Base-by-base conservation (phyloP, 768 basidiomycete species). In the Pleurotus ostreatus region DNA sequence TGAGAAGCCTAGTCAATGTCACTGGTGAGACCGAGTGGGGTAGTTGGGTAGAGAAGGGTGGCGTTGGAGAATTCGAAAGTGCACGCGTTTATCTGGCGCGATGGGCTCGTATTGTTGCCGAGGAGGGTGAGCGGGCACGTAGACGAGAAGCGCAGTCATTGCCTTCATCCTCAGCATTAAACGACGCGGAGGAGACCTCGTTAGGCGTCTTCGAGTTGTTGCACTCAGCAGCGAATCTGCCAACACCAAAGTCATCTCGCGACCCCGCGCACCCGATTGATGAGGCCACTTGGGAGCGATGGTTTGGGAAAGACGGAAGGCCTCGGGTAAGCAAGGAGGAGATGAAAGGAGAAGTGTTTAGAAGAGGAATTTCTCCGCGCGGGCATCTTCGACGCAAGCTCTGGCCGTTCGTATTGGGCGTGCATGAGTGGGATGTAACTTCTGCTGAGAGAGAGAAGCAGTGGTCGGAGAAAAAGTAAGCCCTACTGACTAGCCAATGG, bases 21-120 rank as follows among this genome's bases (percentile, higher is more conserved):
- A 87, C 86, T 51, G 94, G 94, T 15, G 95, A 96, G 67, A 85
- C 86, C 73, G 90, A 96, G 63, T 96, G 94, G 88, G 86, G 90
- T 3, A 91, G 90, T 61, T 93, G 92, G 92, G 90, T 92, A 0
- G 92, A 94, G 69, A 90, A 90, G 66, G 88, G 92, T 34, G 90
- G 94, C 0, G 91, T 97, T 2, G 94, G 93, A 5, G 94, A 97
- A 68, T 98, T 96, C 68, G 97, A 98, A 71, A 91, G 91, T 58
- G 97, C 97, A 0, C 79, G 95, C 4, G 92, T 98, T 5, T 98
- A 98, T 68, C 82, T 99, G 7, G 97, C 97, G 8, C 79, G 92
- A 30, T 99, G 97, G 97, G 97, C 97, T 3, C 80, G 95, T 49
- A 89, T 94, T 57, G 97, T 98, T 1, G 97, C 97, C 1, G 97